Evolutionary conservation across 2,329 filamentous ascomycete species (phyloP).

Genomic region (Trichoderma sp.): DNA sequence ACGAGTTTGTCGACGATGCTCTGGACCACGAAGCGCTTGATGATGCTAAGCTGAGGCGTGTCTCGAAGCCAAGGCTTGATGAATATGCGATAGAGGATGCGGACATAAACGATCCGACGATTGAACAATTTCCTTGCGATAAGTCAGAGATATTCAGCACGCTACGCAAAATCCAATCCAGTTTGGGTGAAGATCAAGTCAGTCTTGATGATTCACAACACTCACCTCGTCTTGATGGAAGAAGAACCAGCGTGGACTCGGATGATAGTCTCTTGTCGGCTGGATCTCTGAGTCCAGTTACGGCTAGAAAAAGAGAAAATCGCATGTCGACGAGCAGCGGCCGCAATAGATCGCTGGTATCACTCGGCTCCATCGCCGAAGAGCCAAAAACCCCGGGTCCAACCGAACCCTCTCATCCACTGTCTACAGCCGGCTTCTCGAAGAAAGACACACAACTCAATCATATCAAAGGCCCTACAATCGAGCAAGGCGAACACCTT

Average conservation of each 20-base stretch:
- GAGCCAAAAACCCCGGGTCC: conserved; percentile 37
- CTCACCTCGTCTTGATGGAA: conserved; percentile 32
- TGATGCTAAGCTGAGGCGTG: conserved; percentile 19
- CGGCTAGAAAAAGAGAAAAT: conserved; percentile 37
- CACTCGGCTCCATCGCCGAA: conserved; percentile 51
- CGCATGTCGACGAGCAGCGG: conserved; percentile 39
- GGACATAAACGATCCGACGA: conserved; percentile 50
- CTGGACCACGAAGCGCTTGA: conserved; percentile 34
- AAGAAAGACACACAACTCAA: conserved; percentile 27
- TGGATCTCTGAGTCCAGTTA: conserved; percentile 39
- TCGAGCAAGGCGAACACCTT: conserved; percentile 48
- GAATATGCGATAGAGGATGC: conserved; percentile 25
- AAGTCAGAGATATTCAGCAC: conserved; percentile 48
- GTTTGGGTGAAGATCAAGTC: conserved; percentile 44
- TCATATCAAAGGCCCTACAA: conserved; percentile 32
- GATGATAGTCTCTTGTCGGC: conserved; percentile 42
- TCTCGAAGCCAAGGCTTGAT: conserved; percentile 27
- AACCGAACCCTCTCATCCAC: conserved; percentile 3
- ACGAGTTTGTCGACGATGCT: conserved; percentile 40
- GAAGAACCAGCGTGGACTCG: conserved; percentile 42
- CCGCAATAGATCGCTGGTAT: conserved; percentile 43
- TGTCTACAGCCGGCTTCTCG: conserved; percentile 3
- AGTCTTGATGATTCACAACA: conserved; percentile 42
- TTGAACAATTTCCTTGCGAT: conserved; percentile 52
- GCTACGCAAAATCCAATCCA: conserved; percentile 49